These are phyloP conservation scores for Actinomucor elegans DNA, from an alignment of 371 early-diverging fungal species.

Conservation along the genomic window DNA sequence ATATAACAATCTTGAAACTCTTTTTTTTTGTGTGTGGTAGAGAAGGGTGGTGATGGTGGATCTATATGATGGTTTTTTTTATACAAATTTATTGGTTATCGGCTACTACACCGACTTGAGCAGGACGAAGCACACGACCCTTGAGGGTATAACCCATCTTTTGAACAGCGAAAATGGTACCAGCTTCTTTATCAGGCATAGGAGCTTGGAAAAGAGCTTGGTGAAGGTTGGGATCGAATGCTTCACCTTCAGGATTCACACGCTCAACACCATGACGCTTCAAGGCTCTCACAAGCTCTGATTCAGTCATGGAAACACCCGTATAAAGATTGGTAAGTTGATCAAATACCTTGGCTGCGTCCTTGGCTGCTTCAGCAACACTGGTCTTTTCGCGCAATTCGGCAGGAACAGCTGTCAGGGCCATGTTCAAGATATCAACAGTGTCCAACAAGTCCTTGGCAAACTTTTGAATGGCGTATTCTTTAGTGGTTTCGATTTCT, in stretches of 20 bases:
- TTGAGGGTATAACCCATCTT: slow-evolving; percentile 92
- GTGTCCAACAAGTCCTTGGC: slow-evolving; percentile 95
- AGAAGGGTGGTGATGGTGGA: no score
- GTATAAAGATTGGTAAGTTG: slow-evolving; percentile 77
- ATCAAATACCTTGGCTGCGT: slow-evolving; percentile 56
- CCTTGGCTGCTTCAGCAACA: slow-evolving; percentile 32
- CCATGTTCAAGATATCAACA: slow-evolving; percentile 89
- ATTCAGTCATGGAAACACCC: slow-evolving; percentile 90
- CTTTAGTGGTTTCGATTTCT: slow-evolving; percentile 80
- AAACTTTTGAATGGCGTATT: slow-evolving; percentile 93
- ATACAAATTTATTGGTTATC: slow-evolving; percentile 32
- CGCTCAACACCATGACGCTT: slow-evolving; percentile 90
- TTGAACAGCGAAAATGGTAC: slow-evolving; percentile 83
- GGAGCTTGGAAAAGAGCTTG: slow-evolving; percentile 95
- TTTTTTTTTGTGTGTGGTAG: no score
- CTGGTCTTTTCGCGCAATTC: slow-evolving; percentile 36
- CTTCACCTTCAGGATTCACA: slow-evolving; percentile 78
- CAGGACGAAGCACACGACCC: slow-evolving; percentile 91
- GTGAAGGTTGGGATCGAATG: slow-evolving; percentile 92
- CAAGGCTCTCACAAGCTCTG: slow-evolving; percentile 84
- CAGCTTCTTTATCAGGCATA: slow-evolving; percentile 84
- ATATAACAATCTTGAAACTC: neutral
- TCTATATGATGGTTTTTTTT: no score
- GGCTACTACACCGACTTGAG: slow-evolving; percentile 95
- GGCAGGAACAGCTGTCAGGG: slow-evolving; percentile 77